These are phyloP conservation scores for Naganishia sp. DNA, from an alignment of 1,284 basidiomycete species.

Conservation along the genomic window DNA sequence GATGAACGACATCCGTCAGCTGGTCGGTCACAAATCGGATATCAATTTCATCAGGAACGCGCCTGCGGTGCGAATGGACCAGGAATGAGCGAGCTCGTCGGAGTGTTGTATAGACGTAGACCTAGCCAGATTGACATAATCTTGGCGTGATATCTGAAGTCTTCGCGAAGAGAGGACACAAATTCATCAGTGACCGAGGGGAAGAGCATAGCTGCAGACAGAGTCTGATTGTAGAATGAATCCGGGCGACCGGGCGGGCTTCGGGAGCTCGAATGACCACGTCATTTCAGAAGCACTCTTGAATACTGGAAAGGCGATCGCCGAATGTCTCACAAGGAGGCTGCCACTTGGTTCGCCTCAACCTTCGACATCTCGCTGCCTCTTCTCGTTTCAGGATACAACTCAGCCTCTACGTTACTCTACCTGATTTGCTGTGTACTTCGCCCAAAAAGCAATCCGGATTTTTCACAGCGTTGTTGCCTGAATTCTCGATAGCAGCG, in stretches of 20 bases:
- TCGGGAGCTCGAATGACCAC: background rate
- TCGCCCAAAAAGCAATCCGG: no score
- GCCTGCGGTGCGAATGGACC: conserved; percentile 78
- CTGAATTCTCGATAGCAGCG: background rate
- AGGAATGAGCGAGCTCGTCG: conserved; percentile 37
- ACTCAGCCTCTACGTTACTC: no score
- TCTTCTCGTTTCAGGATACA: background rate
- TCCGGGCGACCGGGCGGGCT: background rate
- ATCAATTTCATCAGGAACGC: conserved; percentile 85
- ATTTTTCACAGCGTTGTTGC: no score
- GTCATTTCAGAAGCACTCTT: conserved; percentile 3
- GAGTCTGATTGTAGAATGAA: background rate
- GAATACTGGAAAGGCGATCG: conserved; percentile 14
- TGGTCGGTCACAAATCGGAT: conserved; percentile 96
- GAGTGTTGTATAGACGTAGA: conserved; percentile 16
- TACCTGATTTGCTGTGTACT: no score
- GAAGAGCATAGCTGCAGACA: background rate
- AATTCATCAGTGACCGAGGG: background rate
- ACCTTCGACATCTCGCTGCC: background rate
- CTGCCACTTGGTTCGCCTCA: background rate
- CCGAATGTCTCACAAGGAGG: conserved; percentile 23
- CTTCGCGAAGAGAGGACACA: no score
- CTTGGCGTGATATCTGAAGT: background rate
- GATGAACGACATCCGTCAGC: conserved; percentile 93
- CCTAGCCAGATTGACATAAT: background rate